Percentiles rank a stretch among this genome's conserved stretches.
phyloP scores from a whole-genome alignment of 2,329 filamentous ascomycete species.

The Dactylonectria estremocensis region DNA sequence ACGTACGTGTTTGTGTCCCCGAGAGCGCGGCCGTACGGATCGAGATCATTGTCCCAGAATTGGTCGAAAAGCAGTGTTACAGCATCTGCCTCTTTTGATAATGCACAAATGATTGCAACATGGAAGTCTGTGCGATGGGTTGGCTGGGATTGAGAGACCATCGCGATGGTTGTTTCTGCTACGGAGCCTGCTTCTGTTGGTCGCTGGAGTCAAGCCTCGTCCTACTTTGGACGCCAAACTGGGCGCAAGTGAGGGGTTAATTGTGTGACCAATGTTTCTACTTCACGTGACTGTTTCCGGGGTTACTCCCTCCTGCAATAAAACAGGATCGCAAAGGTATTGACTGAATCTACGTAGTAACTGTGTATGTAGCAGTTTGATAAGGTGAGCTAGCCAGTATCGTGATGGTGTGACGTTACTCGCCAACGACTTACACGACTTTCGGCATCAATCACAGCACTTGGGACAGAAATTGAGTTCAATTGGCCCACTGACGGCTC shows the following conservation, averaged over 20 bases:
- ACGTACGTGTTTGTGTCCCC: conserved; percentile 39
- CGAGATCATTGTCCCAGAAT: neutral
- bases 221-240: neutral
- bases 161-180: neutral
- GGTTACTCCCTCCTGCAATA: too few species aligned
- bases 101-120: conserved; percentile 41
- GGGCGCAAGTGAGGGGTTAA: neutral
- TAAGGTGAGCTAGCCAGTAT: too few species aligned
- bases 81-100: conserved; percentile 8
- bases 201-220: too few species aligned
- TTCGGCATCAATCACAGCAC: too few species aligned
- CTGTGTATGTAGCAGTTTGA: too few species aligned
- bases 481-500: too few species aligned
- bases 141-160: neutral
- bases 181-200: neutral
- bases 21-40: neutral
- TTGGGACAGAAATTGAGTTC: too few species aligned
- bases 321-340: too few species aligned
- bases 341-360: too few species aligned
- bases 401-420: too few species aligned
- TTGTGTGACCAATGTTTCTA: neutral
- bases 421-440: too few species aligned
- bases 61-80: neutral
- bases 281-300: too few species aligned
- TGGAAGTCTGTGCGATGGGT: conserved; percentile 20